Evolutionary conservation across 805 yeast genomes (phyloP).

Genomic region (Candida cerambycidarum): DNA sequence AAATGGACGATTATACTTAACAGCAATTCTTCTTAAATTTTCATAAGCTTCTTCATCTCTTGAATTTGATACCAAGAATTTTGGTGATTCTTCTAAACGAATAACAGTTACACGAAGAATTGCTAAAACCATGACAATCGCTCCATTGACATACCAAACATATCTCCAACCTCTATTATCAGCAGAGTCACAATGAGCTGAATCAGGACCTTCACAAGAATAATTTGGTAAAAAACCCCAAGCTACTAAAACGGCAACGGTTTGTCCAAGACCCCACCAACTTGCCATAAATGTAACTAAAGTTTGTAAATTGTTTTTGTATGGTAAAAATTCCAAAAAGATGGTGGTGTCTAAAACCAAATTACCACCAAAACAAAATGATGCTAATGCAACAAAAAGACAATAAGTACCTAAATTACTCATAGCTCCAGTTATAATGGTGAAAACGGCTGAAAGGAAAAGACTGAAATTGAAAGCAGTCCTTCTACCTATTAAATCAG

Average conservation of each 20-base stretch:
- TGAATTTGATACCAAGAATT: constrained; percentile 52
- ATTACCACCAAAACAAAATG: constrained; percentile 57
- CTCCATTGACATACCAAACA: constrained; percentile 47
- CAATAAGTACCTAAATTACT: constrained; percentile 49
- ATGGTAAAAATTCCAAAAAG: constrained; percentile 38
- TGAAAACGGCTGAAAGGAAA: constrained; percentile 47
- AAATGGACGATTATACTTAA: constrained; percentile 44
- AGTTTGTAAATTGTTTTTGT: constrained; percentile 43
- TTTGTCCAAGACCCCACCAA: constrained; percentile 67
- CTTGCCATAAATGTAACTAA: constrained; percentile 48
- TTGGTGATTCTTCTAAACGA: constrained; percentile 55
- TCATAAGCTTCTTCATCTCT: constrained; percentile 51
- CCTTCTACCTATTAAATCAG: constrained; percentile 55
- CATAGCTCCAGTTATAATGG: constrained; percentile 56
- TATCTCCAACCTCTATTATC: constrained; percentile 66
- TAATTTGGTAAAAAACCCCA: constrained; percentile 56
- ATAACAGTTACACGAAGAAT: constrained; percentile 29
- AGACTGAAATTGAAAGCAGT: constrained; percentile 52
- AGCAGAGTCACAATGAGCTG: constrained; percentile 40
- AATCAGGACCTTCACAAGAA: constrained; percentile 39
- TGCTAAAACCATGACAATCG: constrained; percentile 46
- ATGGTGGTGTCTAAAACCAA: constrained; percentile 20
- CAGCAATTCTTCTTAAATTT: constrained; percentile 44
- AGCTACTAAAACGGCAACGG: constrained; percentile 51
- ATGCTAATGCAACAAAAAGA: constrained; percentile 45